Conservation (phyloP, 441 rosid species). For the Iberis amara region DNA sequence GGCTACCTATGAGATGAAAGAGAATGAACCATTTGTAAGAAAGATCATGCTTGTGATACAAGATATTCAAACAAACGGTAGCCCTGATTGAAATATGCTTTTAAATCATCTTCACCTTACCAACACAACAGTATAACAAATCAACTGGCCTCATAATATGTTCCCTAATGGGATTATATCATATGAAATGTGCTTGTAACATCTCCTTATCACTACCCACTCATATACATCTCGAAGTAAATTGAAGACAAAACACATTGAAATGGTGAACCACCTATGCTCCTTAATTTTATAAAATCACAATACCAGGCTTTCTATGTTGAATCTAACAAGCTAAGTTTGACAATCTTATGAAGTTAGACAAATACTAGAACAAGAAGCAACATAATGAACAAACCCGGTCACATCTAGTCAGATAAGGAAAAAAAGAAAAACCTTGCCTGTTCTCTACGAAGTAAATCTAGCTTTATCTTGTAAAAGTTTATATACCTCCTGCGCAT, state of each 20-base stretch:
- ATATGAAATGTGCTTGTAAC: slow-evolving; percentile 14
- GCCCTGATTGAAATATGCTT: background rate
- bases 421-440: slow-evolving; percentile 32
- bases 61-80: slow-evolving; percentile 5
- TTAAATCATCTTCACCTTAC: slow-evolving; percentile 4
- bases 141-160: slow-evolving; percentile 12
- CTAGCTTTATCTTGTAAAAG: slow-evolving; percentile 72
- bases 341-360: slow-evolving; percentile 15
- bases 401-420: slow-evolving; percentile 5
- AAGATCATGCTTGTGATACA: no score
- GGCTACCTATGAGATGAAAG: no score
- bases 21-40: no score
- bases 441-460: slow-evolving; percentile 70
- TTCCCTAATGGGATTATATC: slow-evolving; percentile 1
- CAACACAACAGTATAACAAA: background rate
- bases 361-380: slow-evolving; percentile 5
- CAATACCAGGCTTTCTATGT: slow-evolving; percentile 5
- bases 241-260: slow-evolving; percentile 7
- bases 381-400: slow-evolving; percentile 17
- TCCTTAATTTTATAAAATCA: slow-evolving; percentile 10
- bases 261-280: slow-evolving; percentile 14
- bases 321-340: slow-evolving; percentile 15
- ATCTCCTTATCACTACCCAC: slow-evolving; percentile 15
- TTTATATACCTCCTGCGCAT: slow-evolving; percentile 67
- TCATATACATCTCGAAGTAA: background rate